A percentile compares a stretch with the other conserved stretches of the same genome.
phyloP scores from a whole-genome alignment of 805 yeast species.

The Blastobotrys muscicola region DNA sequence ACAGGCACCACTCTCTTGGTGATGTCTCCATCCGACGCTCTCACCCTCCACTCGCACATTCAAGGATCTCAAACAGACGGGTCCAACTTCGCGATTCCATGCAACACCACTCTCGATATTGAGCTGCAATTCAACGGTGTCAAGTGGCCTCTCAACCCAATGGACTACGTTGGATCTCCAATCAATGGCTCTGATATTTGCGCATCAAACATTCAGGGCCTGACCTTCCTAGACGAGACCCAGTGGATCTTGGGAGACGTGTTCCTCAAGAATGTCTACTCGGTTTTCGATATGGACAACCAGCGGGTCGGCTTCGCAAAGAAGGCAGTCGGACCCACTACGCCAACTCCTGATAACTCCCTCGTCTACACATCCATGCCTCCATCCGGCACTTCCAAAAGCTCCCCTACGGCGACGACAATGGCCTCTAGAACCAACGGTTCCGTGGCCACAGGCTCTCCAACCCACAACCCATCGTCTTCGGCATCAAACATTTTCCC shows the following conservation, averaged over 20 bases:
- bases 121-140: conserved; percentile 35
- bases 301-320: conserved; percentile 46
- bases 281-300: conserved; percentile 48
- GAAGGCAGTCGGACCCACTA: conserved; percentile 21
- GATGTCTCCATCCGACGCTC: conserved; percentile 46
- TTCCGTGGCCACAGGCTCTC: too few relatives aligned
- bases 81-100: conserved; percentile 51
- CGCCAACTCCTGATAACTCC: conserved; percentile 13
- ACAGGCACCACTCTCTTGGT: conserved; percentile 60
- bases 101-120: conserved; percentile 39
- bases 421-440: too few relatives aligned
- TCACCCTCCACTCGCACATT: conserved; percentile 44
- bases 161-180: conserved; percentile 40
- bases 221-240: conserved; percentile 29
- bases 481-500: too few relatives aligned
- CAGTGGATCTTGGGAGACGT: conserved; percentile 60
- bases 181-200: conserved; percentile 42
- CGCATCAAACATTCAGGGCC: conserved; percentile 56
- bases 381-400: too few relatives aligned
- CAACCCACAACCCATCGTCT: too few relatives aligned
- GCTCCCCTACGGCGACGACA: too few relatives aligned
- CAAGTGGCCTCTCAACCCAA: conserved; percentile 37
- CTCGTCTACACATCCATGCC: background rate
- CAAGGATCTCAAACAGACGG: conserved; percentile 44
- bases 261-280: conserved; percentile 45